Conservation (phyloP, 306 rosid species). For the Corylus heterophylla region DNA sequence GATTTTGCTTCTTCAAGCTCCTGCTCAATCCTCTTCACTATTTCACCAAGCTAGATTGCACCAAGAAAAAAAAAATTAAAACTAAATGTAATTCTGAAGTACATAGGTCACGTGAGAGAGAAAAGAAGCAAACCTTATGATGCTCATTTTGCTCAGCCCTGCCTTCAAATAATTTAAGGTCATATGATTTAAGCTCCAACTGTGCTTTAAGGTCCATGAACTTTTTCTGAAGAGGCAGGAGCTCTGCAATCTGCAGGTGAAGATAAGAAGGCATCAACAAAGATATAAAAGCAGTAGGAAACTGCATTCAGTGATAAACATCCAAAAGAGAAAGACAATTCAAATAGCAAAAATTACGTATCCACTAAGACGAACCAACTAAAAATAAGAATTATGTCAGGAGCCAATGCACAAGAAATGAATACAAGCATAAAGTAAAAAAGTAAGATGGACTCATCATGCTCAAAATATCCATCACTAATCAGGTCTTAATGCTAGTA, state of each 20-base stretch:
- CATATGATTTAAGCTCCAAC: constrained; percentile 76
- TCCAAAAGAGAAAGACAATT: background rate
- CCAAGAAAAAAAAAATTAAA: constrained; percentile 16
- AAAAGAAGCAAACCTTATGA: constrained; percentile 71
- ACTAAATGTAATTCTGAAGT: background rate
- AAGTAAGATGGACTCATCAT: background rate
- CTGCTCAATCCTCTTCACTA: constrained; percentile 79
- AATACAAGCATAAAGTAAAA: background rate
- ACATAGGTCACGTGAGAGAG: background rate
- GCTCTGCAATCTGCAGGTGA: constrained; percentile 64
- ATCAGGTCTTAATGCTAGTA: background rate
- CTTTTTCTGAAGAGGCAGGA: constrained; percentile 77
- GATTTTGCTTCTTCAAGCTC: constrained; percentile 81
- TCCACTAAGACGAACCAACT: background rate
- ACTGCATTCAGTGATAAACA: background rate
- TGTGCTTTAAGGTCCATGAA: constrained; percentile 67
- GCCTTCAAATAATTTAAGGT: constrained; percentile 79
- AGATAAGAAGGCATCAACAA: constrained; percentile 28
- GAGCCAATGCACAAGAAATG: background rate
- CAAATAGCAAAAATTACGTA: background rate
- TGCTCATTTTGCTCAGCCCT: constrained; percentile 97
- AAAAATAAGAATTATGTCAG: background rate
- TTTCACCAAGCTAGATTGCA: constrained; percentile 70
- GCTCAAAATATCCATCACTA: background rate
- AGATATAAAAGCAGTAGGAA: background rate